Evolutionary conservation across 2,329 filamentous ascomycete species (phyloP).

Genomic region (Phialophora expanda): DNA sequence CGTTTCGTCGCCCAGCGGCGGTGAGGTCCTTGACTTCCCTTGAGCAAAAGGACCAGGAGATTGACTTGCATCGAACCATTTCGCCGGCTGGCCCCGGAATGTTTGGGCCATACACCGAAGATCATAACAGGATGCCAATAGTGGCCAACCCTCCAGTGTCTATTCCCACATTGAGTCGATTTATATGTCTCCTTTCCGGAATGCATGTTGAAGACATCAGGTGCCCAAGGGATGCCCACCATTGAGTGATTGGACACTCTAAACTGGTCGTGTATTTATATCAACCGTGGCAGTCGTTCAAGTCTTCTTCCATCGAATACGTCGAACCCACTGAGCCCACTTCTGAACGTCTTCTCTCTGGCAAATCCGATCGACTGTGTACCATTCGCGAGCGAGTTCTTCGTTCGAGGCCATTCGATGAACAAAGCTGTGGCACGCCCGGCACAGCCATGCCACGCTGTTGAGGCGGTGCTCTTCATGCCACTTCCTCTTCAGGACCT

Average conservation of each 20-base stretch:
- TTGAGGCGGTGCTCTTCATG: conserved; percentile 75
- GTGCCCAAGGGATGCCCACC: neutral
- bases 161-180: neutral
- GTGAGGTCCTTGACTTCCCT: neutral
- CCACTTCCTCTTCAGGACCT: conserved; percentile 78
- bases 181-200: neutral
- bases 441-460: conserved; percentile 84
- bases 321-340: conserved; percentile 75
- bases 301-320: conserved; percentile 73
- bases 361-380: conserved; percentile 73
- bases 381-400: conserved; percentile 74
- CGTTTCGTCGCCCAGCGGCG: conserved; percentile 5
- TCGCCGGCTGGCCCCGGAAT: neutral
- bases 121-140: neutral
- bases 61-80: neutral
- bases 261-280: neutral
- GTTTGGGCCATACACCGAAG: neutral
- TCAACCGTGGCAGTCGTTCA: conserved; percentile 41
- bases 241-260: neutral
- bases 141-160: neutral
- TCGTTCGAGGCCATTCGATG: conserved; percentile 77
- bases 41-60: neutral
- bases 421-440: conserved; percentile 82
- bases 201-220: neutral
- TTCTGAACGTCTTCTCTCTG: conserved; percentile 72